Evolutionary conservation across 352 stramenopile genomes (phyloP).

Genomic region (Aphanomyces astaci): DNA sequence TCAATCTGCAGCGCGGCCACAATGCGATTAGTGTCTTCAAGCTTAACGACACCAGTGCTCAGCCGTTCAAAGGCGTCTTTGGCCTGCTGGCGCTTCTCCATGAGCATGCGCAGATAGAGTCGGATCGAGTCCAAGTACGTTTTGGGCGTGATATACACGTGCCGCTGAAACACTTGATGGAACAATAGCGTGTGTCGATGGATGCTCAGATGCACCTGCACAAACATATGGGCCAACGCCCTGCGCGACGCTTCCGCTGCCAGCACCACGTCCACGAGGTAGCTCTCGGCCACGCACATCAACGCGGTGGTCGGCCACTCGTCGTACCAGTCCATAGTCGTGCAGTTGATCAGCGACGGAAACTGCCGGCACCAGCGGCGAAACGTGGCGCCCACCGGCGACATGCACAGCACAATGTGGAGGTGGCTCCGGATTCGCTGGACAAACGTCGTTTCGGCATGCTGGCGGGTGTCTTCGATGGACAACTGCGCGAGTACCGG

Average conservation of each 20-base stretch:
- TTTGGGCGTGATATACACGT: constrained; percentile 95
- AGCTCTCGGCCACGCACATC: constrained; percentile 81
- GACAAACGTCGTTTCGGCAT: constrained; percentile 86
- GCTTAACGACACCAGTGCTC: constrained; percentile 83
- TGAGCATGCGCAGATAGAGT: constrained; percentile 89
- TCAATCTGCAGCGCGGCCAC: constrained; percentile 90
- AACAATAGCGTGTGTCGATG: constrained; percentile 84
- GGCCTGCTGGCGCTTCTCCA: constrained; percentile 73
- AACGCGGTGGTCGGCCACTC: constrained; percentile 90
- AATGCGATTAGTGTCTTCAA: constrained; percentile 91
- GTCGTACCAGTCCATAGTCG: constrained; percentile 90
- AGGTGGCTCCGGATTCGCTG: constrained; percentile 87
- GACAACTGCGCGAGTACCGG: constrained; percentile 79
- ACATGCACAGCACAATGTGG: constrained; percentile 94
- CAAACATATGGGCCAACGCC: constrained; percentile 86
- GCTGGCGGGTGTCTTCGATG: constrained; percentile 87
- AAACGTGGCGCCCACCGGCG: constrained; percentile 86
- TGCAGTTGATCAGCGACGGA: constrained; percentile 93
- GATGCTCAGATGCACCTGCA: constrained; percentile 87
- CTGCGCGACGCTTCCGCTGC: constrained; percentile 58
- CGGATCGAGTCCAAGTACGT: constrained; percentile 94
- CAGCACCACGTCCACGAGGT: constrained; percentile 76
- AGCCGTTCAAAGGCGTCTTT: constrained; percentile 29
- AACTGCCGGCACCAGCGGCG: constrained; percentile 90
- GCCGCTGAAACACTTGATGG: constrained; percentile 80